Conservation (phyloP, 2,329 filamentous ascomycete species). For the Sarocladium oryzae region DNA sequence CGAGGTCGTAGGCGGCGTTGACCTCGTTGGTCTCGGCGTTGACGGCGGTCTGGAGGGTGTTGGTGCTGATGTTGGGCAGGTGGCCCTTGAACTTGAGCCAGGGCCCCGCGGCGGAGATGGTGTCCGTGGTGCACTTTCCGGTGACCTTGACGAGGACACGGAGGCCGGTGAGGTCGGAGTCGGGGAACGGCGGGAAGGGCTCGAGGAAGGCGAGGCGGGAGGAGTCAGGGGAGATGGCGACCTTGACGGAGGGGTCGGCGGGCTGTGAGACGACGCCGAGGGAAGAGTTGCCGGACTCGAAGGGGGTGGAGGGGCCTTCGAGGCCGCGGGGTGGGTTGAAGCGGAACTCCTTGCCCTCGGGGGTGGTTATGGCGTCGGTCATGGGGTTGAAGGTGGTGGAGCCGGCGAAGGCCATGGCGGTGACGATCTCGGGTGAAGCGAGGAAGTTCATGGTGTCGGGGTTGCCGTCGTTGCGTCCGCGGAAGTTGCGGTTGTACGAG, state of each 20-base stretch:
- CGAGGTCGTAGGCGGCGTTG: constrained; percentile 83
- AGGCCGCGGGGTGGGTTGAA: constrained; percentile 74
- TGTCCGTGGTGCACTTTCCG: constrained; percentile 98
- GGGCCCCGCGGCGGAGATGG: constrained; percentile 91
- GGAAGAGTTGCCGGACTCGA: constrained; percentile 68
- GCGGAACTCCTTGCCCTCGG: constrained; percentile 74
- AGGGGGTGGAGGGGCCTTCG: constrained; percentile 56
- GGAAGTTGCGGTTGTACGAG: constrained; percentile 98
- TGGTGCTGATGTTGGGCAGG: constrained; percentile 93
- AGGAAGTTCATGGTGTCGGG: constrained; percentile 98
- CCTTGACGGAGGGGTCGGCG: constrained; percentile 62
- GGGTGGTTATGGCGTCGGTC: constrained; percentile 75
- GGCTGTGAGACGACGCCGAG: constrained; percentile 67
- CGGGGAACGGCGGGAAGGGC: constrained; percentile 80
- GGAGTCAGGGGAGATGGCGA: constrained; percentile 81
- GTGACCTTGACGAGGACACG: constrained; percentile 92
- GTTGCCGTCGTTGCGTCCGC: constrained; percentile 94
- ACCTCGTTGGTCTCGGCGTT: constrained; percentile 91
- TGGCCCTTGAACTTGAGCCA: constrained; percentile 99
- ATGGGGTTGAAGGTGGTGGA: constrained; percentile 93
- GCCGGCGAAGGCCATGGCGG: constrained; percentile 89
- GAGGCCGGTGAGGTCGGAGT: constrained; percentile 65
- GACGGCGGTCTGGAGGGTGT: constrained; percentile 91
- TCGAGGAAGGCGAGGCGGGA: constrained; percentile 85
- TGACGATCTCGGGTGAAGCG: constrained; percentile 92